phyloP scores from a whole-genome alignment of 2,329 filamentous ascomycete genomes.

The Aspergillus tubingensis region DNA sequence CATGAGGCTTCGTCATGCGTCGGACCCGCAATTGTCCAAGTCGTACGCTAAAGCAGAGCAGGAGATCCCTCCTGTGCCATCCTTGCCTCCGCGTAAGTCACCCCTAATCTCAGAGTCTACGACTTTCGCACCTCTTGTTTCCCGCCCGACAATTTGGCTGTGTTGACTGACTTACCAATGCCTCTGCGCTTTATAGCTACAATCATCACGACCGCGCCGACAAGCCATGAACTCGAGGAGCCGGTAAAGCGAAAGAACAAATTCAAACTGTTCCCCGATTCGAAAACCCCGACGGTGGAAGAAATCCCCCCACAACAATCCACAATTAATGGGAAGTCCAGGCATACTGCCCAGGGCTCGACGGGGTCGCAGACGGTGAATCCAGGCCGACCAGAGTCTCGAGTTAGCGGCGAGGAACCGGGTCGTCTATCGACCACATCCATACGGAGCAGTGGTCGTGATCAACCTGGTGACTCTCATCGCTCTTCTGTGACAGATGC shows the following conservation, averaged over 20 bases:
- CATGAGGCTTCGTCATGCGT: conserved; percentile 86
- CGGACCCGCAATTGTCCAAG: conserved; percentile 82
- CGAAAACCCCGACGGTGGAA: conserved; percentile 37
- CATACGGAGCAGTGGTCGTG: conserved; percentile 53
- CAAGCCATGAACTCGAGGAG: conserved; percentile 60
- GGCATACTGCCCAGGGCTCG: conserved; percentile 29
- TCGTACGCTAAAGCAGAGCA: conserved; percentile 66
- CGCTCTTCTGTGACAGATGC: conserved; percentile 64
- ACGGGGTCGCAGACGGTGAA: conserved; percentile 32
- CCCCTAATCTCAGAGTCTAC: not conserved
- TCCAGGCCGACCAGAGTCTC: conserved; percentile 38
- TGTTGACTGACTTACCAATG: conserved; percentile 20
- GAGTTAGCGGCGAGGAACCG: conserved; percentile 65
- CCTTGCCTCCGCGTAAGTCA: conserved; percentile 42
- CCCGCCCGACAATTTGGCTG: not conserved
- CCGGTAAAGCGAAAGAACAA: conserved; percentile 43
- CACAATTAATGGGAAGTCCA: conserved; percentile 18
- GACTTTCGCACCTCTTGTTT: conserved; percentile 1
- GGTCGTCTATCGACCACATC: conserved; percentile 52
- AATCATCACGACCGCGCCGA: conserved; percentile 92
- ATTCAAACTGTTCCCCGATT: conserved; percentile 42
- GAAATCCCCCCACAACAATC: conserved; percentile 24
- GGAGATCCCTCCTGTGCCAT: conserved; percentile 50
- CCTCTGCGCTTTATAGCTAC: conserved; percentile 42
- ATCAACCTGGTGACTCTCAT: conserved; percentile 63